Base-by-base conservation (phyloP, 1,139 yeast genomes). In the Lodderomyces parapsilosis region DNA sequence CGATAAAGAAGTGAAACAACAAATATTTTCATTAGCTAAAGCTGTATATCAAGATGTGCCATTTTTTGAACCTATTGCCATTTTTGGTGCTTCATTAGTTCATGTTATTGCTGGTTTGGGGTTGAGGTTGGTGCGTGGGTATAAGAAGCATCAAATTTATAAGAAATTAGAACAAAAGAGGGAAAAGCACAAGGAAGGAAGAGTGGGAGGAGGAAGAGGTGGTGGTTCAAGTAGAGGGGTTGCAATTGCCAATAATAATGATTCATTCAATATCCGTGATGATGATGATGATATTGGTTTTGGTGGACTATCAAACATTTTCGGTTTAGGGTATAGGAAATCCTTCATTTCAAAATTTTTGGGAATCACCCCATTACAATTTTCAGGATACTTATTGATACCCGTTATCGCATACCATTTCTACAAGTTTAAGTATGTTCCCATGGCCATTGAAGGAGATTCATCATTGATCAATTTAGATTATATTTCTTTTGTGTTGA, bases 401-500 rank as follows among this genome's bases (percentile, higher is more conserved):
- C 76, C 80, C 0, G 54, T 80, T 22, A 49, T 81, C 0, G 44
- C 53, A 0, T 71, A 63, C 39, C 95, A 86, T 54, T 64, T 68
- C 15, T 50, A 62, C 15, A 71, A 74, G 39, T 71, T 77, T 49
- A 63, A 90, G 39, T 44, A 69, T 11, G 65, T 68, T 0, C 91
- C 94, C 0, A 43, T 65, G 19, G 18, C 53, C 2, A 66, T 78
- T 0, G 86, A 83, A 46, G 93, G 89, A 1, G 94, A 85, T 57
- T 76, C 84, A 7, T 73, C 85, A 0, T 64, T 79, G 45, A 61
- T 86, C 23, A 72, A 69, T 30, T 62, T 86, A 39, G 76, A 76
- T 17, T 86, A 72, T 54, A 67, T 85, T 10, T 55, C 80, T 2
- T 76, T 73, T 55, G 65, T 74, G 9, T 58, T 78, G 31, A 53